Evolutionary conservation across 2,329 filamentous ascomycete species (phyloP), one percentile per base, ranked within the genome.

Genomic region (Trichoderma sp.): DNA sequence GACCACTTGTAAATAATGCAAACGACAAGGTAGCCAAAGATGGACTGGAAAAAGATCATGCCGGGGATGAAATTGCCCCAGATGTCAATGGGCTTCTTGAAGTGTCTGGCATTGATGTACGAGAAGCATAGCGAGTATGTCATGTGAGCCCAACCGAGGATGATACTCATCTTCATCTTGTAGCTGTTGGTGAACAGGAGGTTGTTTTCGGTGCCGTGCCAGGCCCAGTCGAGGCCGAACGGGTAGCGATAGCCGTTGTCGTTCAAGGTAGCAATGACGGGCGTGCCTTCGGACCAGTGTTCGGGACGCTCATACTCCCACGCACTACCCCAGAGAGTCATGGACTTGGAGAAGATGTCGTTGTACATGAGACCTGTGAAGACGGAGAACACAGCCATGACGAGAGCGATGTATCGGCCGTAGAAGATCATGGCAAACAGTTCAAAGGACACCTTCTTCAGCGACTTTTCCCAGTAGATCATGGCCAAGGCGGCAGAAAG

Each of bases 151-250:
- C 97, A 99, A 84, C 97, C 97, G 78, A 99, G 90, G 79, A 99
- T 91, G 83, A 99, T 98, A 87, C 94, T 97, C 86, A 99, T 94
- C 89, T 99, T 99, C 97, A 99, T 99, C 92, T 99, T 99, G 90
- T 97, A 97, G 85, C 94, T 97, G 93, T 99, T 99, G 84, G 91
- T 93, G 87, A 99, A 99, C 67, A 99, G 90, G 24, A 99, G 89
- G 77, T 97, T 93, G 81, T 99, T 99, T 81, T 98, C 96, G 14
- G 95, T 93, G 76, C 93, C 95, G 83, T 99, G 97, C 97, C 97
- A 99, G 82, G 93, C 94, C 92, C 93, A 98, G 83, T 99, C 97
- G 76, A 99, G 86, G 79, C 97, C 97, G 82, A 99, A 98, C 18
- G 97, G 96, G 84, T 98, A 99, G 69, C 95, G 93, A 85, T 98